Evolutionary conservation across 1,139 yeast species (phyloP).

Genomic region (Hansenula anomala): DNA sequence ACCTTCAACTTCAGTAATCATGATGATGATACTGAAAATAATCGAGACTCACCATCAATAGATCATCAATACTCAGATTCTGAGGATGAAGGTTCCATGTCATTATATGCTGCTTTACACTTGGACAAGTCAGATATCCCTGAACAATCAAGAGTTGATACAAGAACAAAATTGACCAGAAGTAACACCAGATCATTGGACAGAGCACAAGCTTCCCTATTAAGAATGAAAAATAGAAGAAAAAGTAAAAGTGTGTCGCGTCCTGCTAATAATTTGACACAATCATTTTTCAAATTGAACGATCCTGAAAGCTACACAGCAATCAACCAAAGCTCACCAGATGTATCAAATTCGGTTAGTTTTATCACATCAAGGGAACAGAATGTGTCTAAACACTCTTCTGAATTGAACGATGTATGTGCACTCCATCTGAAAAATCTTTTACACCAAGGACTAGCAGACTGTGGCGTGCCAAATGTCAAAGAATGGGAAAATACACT

Average conservation of each 20-base stretch:
- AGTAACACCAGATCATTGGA: conserved; percentile 45
- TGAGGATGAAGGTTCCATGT: conserved; percentile 36
- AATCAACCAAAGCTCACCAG: conserved; percentile 7
- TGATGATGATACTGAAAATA: conserved; percentile 4
- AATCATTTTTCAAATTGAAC: conserved; percentile 6
- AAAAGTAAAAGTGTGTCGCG: conserved; percentile 42
- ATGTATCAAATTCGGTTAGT: conserved; percentile 1
- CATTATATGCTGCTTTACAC: conserved; percentile 34
- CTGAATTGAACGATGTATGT: conserved; percentile 31
- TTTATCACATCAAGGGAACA: background rate
- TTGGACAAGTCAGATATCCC: conserved; percentile 22
- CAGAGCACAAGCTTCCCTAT: conserved; percentile 62
- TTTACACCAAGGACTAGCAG: conserved; percentile 58
- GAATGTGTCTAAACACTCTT: conserved; percentile 7
- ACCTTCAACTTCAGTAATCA: conserved; percentile 17
- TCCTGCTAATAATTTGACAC: conserved; percentile 9
- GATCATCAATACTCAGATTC: conserved; percentile 15
- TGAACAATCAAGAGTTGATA: conserved; percentile 14
- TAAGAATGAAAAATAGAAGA: conserved; percentile 57
- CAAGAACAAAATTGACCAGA: conserved; percentile 24
- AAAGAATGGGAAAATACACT: conserved; percentile 52
- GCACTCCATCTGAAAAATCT: conserved; percentile 27
- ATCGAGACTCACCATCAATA: conserved; percentile 3
- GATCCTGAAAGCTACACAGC: conserved; percentile 8
- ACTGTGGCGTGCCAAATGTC: conserved; percentile 55